phyloP scores from a whole-genome alignment of 768 basidiomycete species.

The Crucibulum laeve region DNA sequence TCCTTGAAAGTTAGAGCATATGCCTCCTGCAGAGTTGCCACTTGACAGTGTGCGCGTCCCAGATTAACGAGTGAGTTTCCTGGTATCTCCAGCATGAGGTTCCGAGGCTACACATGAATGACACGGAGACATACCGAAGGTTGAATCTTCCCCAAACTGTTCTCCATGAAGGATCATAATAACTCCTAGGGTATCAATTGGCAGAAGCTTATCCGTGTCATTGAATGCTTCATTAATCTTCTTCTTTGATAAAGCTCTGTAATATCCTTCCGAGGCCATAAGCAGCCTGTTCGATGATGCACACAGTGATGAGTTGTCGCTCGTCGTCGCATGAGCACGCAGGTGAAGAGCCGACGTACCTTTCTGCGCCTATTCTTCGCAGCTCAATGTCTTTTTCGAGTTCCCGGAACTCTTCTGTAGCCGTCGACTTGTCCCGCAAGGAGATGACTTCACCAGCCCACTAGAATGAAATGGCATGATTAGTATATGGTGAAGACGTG shows the following conservation, averaged over 20 bases:
- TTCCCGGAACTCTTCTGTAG: constrained; percentile 76
- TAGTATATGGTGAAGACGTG: constrained; percentile 9
- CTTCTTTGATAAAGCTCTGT: constrained; percentile 70
- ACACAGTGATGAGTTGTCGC: neutral
- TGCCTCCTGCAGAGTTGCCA: constrained; percentile 82
- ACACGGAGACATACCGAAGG: constrained; percentile 45
- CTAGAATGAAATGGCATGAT: constrained; percentile 41
- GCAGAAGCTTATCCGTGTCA: constrained; percentile 66
- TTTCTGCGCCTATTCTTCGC: constrained; percentile 64
- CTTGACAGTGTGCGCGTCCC: constrained; percentile 81
- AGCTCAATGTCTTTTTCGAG: constrained; percentile 84
- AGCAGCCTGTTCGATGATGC: constrained; percentile 47
- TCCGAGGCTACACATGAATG: neutral
- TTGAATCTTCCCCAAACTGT: constrained; percentile 72
- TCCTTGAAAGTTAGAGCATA: constrained; percentile 71
- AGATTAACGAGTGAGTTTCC: constrained; percentile 70
- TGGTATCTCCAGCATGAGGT: constrained; percentile 17
- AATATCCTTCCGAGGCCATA: constrained; percentile 67
- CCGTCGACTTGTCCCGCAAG: constrained; percentile 72
- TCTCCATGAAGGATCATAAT: constrained; percentile 87
- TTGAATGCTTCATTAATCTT: constrained; percentile 61
- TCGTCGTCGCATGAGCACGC: no score
- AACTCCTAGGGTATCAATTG: constrained; percentile 75
- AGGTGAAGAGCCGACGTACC: constrained; percentile 40
- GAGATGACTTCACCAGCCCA: constrained; percentile 91